Percentiles rank a stretch among this genome's conserved stretches.
phyloP scores from a whole-genome alignment of 2,329 filamentous ascomycete genomes.

The Ophiobolus disseminans region DNA sequence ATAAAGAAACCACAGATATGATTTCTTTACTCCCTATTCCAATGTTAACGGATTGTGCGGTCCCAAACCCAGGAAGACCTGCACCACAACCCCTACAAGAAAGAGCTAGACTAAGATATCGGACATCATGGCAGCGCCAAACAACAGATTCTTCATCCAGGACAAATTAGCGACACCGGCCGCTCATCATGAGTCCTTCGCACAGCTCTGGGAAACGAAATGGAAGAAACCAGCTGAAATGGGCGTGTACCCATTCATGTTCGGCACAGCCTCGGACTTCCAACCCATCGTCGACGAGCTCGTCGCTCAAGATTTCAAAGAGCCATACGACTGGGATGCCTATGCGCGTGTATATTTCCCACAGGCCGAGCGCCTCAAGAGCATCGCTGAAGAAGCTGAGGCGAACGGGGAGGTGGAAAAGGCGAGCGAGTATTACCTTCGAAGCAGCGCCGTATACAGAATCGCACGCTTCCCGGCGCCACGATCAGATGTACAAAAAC shows the following conservation, averaged over 20 bases:
- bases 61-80: too few relatives aligned
- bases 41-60: too few relatives aligned
- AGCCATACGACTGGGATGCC: conserved; percentile 66
- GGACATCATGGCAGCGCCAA: conserved; percentile 49
- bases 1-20: too few relatives aligned
- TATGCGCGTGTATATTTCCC: conserved; percentile 70
- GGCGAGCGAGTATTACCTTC: conserved; percentile 68
- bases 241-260: conserved; percentile 77
- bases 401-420: conserved; percentile 57
- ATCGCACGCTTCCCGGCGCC: conserved; percentile 73
- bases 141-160: conserved; percentile 56
- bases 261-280: conserved; percentile 72
- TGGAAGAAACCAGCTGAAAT: conserved; percentile 70
- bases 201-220: conserved; percentile 73
- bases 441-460: conserved; percentile 66
- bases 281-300: conserved; percentile 71
- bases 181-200: conserved; percentile 56
- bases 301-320: conserved; percentile 67
- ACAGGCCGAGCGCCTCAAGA: conserved; percentile 64
- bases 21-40: too few relatives aligned
- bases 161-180: conserved; percentile 52
- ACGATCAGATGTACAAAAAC: conserved; percentile 59
- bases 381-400: conserved; percentile 60
- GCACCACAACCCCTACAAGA: too few relatives aligned
- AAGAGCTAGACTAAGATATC: neutral